Evolutionary conservation across 2,329 filamentous ascomycete species (phyloP).

Genomic region (Pseudocercospora eumusae): DNA sequence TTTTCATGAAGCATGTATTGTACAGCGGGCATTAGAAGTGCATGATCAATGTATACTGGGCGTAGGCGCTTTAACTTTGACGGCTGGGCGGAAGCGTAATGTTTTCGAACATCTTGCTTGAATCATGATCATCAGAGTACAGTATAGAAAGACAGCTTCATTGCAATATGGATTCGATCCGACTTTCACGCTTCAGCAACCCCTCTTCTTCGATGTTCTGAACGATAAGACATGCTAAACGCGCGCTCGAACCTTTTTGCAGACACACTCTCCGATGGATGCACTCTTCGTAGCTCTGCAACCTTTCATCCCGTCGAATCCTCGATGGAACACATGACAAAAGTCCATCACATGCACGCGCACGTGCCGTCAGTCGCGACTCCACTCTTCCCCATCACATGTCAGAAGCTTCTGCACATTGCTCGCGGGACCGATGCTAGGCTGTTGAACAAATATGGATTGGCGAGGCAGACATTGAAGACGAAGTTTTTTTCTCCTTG

Average conservation of each 20-base stretch:
- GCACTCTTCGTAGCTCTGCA: no score
- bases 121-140: background rate
- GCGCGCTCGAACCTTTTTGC: no score
- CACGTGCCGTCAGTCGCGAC: background rate
- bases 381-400: background rate
- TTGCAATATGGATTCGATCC: background rate
- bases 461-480: no score
- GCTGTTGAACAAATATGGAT: no score
- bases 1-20: slow-evolving; percentile 16
- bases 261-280: no score
- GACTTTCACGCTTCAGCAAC: no score
- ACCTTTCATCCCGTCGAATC: no score
- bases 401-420: background rate
- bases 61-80: background rate
- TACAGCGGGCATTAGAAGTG: slow-evolving; percentile 13
- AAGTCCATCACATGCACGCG: background rate
- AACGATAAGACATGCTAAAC: no score
- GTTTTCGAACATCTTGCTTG: background rate
- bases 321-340: no score
- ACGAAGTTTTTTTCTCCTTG: no score
- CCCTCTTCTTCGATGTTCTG: no score
- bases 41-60: background rate
- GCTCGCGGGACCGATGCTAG: no score
- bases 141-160: background rate
- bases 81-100: background rate